Evolutionary conservation across 2,329 filamentous ascomycete species (phyloP), one percentile per base, ranked within the genome.

Genomic region (Monilinia fructigena): DNA sequence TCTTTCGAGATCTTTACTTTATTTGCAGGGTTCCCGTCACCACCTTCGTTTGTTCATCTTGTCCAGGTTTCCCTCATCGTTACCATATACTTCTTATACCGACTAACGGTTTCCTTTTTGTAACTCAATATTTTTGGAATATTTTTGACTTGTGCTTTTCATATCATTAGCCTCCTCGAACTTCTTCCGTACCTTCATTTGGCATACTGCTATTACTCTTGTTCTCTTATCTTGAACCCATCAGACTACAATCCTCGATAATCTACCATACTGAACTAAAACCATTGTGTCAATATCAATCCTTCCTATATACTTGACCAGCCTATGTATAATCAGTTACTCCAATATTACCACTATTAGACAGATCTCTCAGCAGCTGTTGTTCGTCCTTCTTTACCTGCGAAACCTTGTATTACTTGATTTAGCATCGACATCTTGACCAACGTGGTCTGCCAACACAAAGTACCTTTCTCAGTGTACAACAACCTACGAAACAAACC

Each of bases 321-420:
- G 69, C 67, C 67, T 70, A 75, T 76, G 73, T 76, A 76, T 75
- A 74, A 76, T 75, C 73, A 77, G 68, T 72, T 56, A 65, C 61
- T 66, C 62, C 71, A 69, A 66, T 47, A 64, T 55, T 71, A 72
- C 70, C 69, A 66, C 66, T 74, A 74, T 72, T 75, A 77, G 75
- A 77, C 73, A 76, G 72, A 72, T 70, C 35, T 61, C 61, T 47
- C 67, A 65, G 70, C 74, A 75, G 73, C 75, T 74, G 75, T 74
- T 73, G 74, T 75, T 70, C 73, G 74, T 76, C 77, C 74, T 74
- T 78, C 77, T 72, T 74, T 78, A 66, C 45, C 64, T 67, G 54
- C 69, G 62, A 64, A 67, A 62, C 68, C 54, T 70, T 66, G 68
- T 59, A 61, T 61, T 50, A 63, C 69, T 64, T 63, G 54, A 68